Conservation (phyloP, 2,329 filamentous ascomycete genomes). For the Rutstroemia sp. region DNA sequence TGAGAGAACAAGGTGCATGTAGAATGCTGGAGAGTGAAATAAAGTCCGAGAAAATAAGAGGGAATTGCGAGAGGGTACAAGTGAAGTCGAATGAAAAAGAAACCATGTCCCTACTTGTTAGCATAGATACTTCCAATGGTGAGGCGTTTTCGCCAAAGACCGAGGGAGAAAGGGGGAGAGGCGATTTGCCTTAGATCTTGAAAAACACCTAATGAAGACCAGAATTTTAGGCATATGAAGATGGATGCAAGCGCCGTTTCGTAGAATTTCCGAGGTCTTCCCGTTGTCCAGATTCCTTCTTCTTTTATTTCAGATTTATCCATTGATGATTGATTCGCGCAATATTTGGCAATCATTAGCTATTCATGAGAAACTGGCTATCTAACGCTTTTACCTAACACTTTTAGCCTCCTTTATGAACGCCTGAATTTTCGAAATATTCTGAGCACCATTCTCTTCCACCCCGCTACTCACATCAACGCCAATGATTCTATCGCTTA, state of each 20-base stretch:
- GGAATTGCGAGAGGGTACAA: no score
- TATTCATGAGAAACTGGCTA: not conserved
- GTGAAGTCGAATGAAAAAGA: no score
- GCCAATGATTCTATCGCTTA: slow-evolving; percentile 59
- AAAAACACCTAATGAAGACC: not conserved
- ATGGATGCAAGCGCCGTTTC: no score
- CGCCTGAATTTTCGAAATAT: slow-evolving; percentile 67
- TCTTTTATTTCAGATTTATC: no score
- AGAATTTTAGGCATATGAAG: not conserved
- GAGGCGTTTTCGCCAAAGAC: not conserved
- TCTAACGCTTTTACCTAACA: slow-evolving; percentile 17
- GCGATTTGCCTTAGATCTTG: not conserved
- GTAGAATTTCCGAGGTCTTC: no score
- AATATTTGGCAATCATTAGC: not conserved
- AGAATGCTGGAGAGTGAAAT: no score
- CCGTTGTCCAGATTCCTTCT: no score
- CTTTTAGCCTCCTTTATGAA: slow-evolving; percentile 72
- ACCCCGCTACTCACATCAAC: slow-evolving; percentile 95
- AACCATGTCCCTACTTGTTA: no score
- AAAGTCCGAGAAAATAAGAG: no score
- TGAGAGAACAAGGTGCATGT: no score
- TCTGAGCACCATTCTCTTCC: slow-evolving; percentile 75
- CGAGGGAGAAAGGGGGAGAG: not conserved
- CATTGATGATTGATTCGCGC: no score
- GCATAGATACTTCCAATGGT: not conserved